Percentiles rank a stretch among this genome's conserved stretches.
Conservation (phyloP, 208 protist genomes). For the Acanthamoeba royreba region DNA sequence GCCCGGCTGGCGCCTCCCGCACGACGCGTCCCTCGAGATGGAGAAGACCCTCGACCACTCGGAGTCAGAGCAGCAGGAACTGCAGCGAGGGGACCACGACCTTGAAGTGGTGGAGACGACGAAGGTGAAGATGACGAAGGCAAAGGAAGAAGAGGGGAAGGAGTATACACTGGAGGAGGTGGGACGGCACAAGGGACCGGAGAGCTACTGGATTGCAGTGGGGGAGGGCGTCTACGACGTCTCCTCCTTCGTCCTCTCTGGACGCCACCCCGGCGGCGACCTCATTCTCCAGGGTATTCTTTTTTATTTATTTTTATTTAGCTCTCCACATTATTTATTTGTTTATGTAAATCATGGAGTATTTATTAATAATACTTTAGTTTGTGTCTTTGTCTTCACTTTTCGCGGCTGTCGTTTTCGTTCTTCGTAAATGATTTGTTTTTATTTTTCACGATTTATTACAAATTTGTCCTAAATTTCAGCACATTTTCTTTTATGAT, state of each 20-base stretch:
- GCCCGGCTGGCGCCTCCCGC: too few species aligned
- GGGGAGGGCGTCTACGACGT: neutral
- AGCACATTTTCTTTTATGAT: too few species aligned
- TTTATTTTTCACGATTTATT: neutral
- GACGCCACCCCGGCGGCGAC: neutral
- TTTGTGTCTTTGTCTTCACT: too few species aligned
- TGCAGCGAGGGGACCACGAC: too few species aligned
- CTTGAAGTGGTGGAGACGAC: neutral
- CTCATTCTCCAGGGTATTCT: neutral
- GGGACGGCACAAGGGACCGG: neutral
- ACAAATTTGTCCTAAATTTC: too few species aligned
- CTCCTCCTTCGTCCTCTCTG: neutral
- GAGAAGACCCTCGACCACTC: too few species aligned
- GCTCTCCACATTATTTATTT: too few species aligned
- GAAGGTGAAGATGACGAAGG: neutral
- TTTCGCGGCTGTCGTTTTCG: too few species aligned
- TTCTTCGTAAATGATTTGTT: too few species aligned
- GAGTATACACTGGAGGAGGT: neutral
- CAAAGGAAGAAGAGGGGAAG: neutral
- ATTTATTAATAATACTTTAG: neutral
- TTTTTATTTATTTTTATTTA: neutral
- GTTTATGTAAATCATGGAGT: too few species aligned
- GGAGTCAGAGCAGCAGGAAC: too few species aligned
- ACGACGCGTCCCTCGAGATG: too few species aligned
- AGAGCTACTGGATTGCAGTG: neutral